phyloP scores from a whole-genome alignment of 805 yeast species.

The Candida ipomoeae region DNA sequence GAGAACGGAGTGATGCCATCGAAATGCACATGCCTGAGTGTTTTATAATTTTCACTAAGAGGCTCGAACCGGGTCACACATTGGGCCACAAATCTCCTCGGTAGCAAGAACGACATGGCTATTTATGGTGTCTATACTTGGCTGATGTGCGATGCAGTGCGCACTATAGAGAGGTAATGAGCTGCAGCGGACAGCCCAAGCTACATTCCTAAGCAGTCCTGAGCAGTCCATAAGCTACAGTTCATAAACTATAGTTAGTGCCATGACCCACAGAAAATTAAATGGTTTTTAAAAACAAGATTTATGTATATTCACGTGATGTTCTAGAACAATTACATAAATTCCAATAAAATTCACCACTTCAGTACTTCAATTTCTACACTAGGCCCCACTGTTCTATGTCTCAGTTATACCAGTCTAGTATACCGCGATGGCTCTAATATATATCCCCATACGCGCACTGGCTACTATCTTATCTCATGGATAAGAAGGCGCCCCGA shows the following conservation, averaged over 20 bases:
- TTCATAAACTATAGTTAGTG: neutral
- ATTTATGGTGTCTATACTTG: too few relatives aligned
- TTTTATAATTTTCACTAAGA: constrained; percentile 29
- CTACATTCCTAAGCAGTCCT: neutral
- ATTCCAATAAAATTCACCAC: too few relatives aligned
- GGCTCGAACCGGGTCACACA: constrained; percentile 27
- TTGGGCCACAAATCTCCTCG: constrained; percentile 12
- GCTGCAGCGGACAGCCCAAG: too few relatives aligned
- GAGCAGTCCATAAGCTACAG: neutral
- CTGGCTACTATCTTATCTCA: neutral
- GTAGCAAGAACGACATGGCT: constrained; percentile 1
- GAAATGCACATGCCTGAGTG: constrained; percentile 40
- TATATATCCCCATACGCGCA: neutral
- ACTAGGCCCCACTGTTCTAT: too few relatives aligned
- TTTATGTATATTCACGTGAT: too few relatives aligned
- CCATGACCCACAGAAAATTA: neutral
- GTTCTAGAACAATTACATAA: too few relatives aligned
- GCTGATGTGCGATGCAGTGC: neutral
- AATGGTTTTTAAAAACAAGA: too few relatives aligned
- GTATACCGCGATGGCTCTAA: neutral
- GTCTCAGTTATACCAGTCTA: too few relatives aligned
- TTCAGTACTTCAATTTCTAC: too few relatives aligned
- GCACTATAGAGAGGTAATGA: neutral
- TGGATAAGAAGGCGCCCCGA: constrained; percentile 6
- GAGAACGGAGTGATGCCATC: constrained; percentile 37